Base-by-base conservation (phyloP, 139 green algal genomes). In the Haematococcus sp. region DNA sequence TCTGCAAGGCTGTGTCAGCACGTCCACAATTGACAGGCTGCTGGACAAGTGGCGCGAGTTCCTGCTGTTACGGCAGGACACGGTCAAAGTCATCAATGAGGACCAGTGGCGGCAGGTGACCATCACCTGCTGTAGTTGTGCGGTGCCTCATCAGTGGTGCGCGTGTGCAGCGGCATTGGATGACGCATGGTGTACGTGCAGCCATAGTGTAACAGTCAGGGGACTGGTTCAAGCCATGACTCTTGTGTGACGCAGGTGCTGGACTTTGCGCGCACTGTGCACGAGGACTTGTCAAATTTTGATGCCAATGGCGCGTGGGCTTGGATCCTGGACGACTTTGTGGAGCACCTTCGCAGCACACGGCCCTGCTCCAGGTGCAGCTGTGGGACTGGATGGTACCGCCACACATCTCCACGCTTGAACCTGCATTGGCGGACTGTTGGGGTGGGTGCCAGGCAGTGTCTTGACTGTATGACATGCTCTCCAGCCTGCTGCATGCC, bases 251-350 rank as follows among this genome's bases (percentile, higher is more conserved):
- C 74, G 16, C 81, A 93, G 84, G 81, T 94, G 28, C 64, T 93
- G 31, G 88, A 94, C 34, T 94, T 94, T 55, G 88, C 72, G 60
- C 78, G 85, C 15, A 79, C 63, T 33, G 73, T 93, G 22, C 78
- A 89, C 51, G 89, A 93, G 55, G 88, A 93, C 76, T 74, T 94
- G 20, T 85, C 76, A 64, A 93, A 93, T 75, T 94, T 90, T 70
- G 89, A 94, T 75, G 49, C 78, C 4, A 78, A 77, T 3, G 78
- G 83, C 33, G 84, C 85, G 4, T 90, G 87, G 87, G 82, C 78
- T 0, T 81, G 86, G 31, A 66, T 90, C 23, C 76, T 91, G 46
- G 85, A 91, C 52, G 86, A 91, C 13, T 93, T 92, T 79, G 87
- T 92, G 63, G 84, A 88, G 49, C 71, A 87, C 34, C 35, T 91